Base-by-base conservation (phyloP, 306 rosid genomes). In the Cotoneaster glaucophyllus region DNA sequence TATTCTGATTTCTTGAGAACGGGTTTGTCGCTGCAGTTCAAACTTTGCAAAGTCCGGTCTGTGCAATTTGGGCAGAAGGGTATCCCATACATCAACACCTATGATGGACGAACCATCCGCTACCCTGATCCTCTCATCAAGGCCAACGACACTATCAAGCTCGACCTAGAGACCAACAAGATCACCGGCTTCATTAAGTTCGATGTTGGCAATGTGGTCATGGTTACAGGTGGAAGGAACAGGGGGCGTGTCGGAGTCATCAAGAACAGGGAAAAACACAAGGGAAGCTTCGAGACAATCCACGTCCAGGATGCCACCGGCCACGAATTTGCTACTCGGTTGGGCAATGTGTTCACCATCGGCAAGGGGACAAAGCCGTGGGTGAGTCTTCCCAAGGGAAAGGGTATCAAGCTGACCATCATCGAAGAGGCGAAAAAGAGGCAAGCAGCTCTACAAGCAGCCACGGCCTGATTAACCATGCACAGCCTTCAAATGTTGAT, bases 171-270 rank as follows among this genome's bases (percentile, higher is more conserved):
- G 83, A 84, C 76, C 77, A 87, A 87, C 90, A 91, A 89, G 82
- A 85, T 89, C 7, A 75, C 78, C 0, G 90, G 89, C 8, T 91
- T 86, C 92, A 87, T 91, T 77, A 91, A 91, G 73, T 91, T 89
- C 28, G 93, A 91, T 73, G 93, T 87, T 24, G 93, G 97, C 12
- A 89, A 91, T 70, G 92, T 91, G 2, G 93, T 91, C 22, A 89
- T 91, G 95, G 97, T 89, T 0, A 87, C 97, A 0, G 91, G 95
- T 21, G 97, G 95, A 68, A 86, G 97, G 70, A 91, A 91, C 79
- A 86, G 87, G 32, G 93, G 97, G 0, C 90, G 91, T 28, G 93
- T 91, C 44, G 97, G 97, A 72, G 97, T 91, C 21, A 85, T 91
- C 74, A 89, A 91, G 83, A 91, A 29, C 86, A 85, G 97, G 79